phyloP scores from a whole-genome alignment of 2,329 filamentous ascomycete genomes.

The Fusarium protoensiforme region DNA sequence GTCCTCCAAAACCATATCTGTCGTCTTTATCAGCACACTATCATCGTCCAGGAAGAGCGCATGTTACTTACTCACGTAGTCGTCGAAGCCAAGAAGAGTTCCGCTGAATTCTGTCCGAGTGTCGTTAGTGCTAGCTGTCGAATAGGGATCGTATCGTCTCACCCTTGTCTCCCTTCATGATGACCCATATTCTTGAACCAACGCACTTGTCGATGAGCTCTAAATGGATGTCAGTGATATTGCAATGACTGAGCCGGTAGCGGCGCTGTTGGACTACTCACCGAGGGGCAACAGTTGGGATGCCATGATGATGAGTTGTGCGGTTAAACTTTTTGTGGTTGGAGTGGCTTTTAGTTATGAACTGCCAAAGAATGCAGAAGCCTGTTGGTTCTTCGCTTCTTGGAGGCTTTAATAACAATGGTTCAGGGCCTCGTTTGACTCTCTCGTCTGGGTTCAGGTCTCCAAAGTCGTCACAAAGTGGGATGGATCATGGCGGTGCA shows the following conservation, averaged over 20 bases:
- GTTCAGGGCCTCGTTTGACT: conserved; percentile 7
- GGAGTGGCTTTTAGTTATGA: not conserved
- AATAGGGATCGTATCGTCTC: not conserved
- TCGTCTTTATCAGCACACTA: conserved; percentile 36
- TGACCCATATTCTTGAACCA: conserved; percentile 96
- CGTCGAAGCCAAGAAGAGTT: conserved; percentile 94
- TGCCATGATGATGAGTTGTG: conserved; percentile 63
- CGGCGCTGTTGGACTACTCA: conserved; percentile 49
- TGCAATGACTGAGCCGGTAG: not conserved
- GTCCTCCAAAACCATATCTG: conserved; percentile 98
- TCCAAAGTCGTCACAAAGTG: conserved; percentile 42
- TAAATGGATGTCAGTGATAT: conserved; percentile 52
- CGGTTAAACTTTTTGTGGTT: conserved; percentile 1
- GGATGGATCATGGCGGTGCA: conserved; percentile 36
- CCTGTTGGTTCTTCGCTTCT: not conserved
- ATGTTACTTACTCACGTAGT: conserved; percentile 94
- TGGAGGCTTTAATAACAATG: not conserved
- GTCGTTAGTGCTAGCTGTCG: conserved; percentile 20
- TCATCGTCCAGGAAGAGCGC: too few relatives aligned
- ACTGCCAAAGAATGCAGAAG: not conserved
- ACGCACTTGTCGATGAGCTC: conserved; percentile 99
- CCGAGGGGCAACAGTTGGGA: conserved; percentile 80
- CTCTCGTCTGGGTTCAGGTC: conserved; percentile 18
- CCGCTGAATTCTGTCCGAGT: conserved; percentile 84
- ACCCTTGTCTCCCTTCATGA: conserved; percentile 99